Conservation (phyloP, 345 rosid species). For the Fremontodendron californicum region DNA sequence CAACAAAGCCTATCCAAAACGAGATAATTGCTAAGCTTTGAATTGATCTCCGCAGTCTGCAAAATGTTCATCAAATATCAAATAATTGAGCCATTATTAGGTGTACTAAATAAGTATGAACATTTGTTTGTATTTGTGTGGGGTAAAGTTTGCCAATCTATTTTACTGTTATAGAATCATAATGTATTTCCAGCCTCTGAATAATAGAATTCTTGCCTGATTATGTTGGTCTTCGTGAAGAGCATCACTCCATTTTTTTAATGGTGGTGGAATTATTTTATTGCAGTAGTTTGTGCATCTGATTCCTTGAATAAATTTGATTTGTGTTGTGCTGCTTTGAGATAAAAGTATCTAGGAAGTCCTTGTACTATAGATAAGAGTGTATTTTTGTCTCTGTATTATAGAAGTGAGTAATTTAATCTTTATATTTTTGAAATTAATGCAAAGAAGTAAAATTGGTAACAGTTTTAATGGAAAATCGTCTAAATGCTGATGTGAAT, state of each 20-base stretch:
- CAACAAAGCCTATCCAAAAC: constrained; percentile 40
- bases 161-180: background rate
- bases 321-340: background rate
- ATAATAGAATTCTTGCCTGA: background rate
- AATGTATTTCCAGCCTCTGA: background rate
- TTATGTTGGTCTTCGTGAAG: background rate
- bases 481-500: too few species aligned
- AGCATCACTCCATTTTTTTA: background rate
- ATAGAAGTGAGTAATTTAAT: too few species aligned
- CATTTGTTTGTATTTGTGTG: background rate
- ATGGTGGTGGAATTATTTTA: background rate
- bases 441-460: too few species aligned
- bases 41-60: background rate
- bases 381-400: too few species aligned
- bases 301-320: background rate
- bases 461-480: too few species aligned
- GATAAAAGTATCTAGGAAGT: too few species aligned
- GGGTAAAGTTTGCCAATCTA: background rate
- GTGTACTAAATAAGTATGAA: background rate
- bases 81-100: background rate
- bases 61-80: background rate
- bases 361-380: too few species aligned
- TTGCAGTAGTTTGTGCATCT: background rate
- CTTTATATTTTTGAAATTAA: too few species aligned
- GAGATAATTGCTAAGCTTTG: constrained; percentile 50